Percentiles rank a stretch among this genome's conserved stretches.
These are phyloP conservation scores for Aspergillus flavus DNA, from an alignment of 2,329 filamentous ascomycete genomes.

Conservation along the genomic window DNA sequence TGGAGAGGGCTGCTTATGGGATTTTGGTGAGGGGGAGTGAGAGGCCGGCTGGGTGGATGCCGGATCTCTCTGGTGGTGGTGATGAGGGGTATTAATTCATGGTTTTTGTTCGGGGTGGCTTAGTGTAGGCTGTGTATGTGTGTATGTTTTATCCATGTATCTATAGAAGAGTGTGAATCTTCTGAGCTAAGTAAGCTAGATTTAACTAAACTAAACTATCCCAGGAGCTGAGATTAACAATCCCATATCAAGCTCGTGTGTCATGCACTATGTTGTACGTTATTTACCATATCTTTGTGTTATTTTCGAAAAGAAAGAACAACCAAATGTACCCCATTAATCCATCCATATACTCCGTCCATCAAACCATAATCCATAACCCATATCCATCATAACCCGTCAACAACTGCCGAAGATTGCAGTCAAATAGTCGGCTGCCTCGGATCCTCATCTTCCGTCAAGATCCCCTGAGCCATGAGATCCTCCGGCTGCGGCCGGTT, in stretches of 20 bases:
- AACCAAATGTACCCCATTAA: not conserved
- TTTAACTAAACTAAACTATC: not conserved
- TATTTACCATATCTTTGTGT: not conserved
- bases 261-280: not conserved
- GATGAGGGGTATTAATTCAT: constrained; percentile 40
- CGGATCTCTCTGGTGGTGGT: constrained; percentile 62
- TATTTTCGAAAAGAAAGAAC: not conserved
- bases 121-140: not conserved
- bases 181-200: not conserved
- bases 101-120: not conserved
- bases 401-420: not conserved
- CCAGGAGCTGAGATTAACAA: not conserved
- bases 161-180: not conserved
- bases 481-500: constrained; percentile 75
- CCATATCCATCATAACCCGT: not conserved
- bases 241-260: not conserved
- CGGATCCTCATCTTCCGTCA: constrained; percentile 64
- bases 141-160: not conserved
- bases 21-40: constrained; percentile 85
- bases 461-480: constrained; percentile 76
- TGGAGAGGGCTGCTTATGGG: constrained; percentile 87
- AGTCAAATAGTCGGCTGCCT: constrained; percentile 22
- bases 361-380: not conserved
- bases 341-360: not conserved
- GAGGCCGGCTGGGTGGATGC: constrained; percentile 87